These are phyloP conservation scores for Monosporozyma siamensis DNA, from an alignment of 805 yeast species.

Conservation along the genomic window DNA sequence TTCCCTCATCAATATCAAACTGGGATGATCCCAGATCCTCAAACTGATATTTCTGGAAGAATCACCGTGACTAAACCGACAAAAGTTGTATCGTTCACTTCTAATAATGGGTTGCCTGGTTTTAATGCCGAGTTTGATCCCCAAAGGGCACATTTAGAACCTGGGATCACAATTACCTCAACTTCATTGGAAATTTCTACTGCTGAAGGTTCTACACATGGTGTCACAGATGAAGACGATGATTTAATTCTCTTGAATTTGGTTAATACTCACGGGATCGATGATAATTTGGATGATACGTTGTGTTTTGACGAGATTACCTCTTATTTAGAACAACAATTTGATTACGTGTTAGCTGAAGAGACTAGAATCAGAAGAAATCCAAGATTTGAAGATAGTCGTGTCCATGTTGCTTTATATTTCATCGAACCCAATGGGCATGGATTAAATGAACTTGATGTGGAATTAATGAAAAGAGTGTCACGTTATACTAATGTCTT, in stretches of 20 bases:
- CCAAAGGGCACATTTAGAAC: conserved; percentile 48
- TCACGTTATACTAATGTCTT: conserved; percentile 66
- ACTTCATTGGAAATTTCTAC: conserved; percentile 28
- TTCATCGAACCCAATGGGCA: conserved; percentile 73
- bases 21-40: conserved; percentile 6
- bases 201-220: conserved; percentile 6
- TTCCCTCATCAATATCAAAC: conserved; percentile 48
- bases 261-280: conserved; percentile 71
- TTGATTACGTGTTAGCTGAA: conserved; percentile 70
- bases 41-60: conserved; percentile 9
- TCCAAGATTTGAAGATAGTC: conserved; percentile 68
- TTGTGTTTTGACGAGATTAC: conserved; percentile 59
- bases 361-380: conserved; percentile 82
- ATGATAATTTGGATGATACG: conserved; percentile 66
- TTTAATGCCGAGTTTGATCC: conserved; percentile 57
- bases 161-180: conserved; percentile 63
- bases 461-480: conserved; percentile 58
- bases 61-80: conserved; percentile 25
- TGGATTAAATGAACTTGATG: conserved; percentile 66
- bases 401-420: conserved; percentile 66
- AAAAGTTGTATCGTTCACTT: conserved; percentile 44
- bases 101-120: conserved; percentile 51
- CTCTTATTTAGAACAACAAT: conserved; percentile 63
- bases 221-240: conserved; percentile 14
- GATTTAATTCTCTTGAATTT: conserved; percentile 45